phyloP scores from a whole-genome alignment of 352 stramenopile genomes.

The Pythium aphanidermatum region DNA sequence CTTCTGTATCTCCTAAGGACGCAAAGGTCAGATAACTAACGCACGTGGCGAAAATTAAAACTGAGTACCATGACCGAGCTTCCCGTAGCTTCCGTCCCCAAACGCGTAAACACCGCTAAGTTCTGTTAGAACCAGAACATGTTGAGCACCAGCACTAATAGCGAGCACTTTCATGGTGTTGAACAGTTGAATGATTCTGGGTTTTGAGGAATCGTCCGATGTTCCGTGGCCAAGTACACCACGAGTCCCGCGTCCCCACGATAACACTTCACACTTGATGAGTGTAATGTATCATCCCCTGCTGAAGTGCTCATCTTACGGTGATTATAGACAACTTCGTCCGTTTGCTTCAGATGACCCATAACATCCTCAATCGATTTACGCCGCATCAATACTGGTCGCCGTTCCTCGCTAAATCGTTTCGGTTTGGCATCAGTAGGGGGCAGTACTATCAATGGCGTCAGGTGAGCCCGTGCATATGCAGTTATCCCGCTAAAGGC shows the following conservation, averaged over 20 bases:
- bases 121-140: conserved; percentile 70
- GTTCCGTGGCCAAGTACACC: conserved; percentile 57
- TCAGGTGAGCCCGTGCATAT: too few species aligned
- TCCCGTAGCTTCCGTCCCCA: conserved; percentile 51
- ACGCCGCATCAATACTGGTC: conserved; percentile 6
- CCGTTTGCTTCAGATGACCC: conserved; percentile 7
- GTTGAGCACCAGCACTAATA: conserved; percentile 46
- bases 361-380: conserved; percentile 19
- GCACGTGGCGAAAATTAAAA: conserved; percentile 4
- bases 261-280: too few species aligned
- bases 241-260: conserved; percentile 58
- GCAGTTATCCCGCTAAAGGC: not conserved
- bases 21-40: too few species aligned
- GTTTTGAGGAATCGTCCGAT: conserved; percentile 27
- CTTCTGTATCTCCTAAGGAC: conserved; percentile 32
- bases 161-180: conserved; percentile 45
- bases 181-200: conserved; percentile 47
- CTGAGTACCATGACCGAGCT: conserved; percentile 30
- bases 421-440: conserved; percentile 9
- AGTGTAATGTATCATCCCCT: too few species aligned
- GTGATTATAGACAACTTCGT: conserved; percentile 17
- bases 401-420: conserved; percentile 8
- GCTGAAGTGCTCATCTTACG: too few species aligned
- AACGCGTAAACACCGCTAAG: conserved; percentile 63
- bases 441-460: conserved; percentile 17